A percentile compares a stretch with the other conserved stretches of the same genome.
Evolutionary conservation across 106 monocot genomes (phyloP).

Genomic region (Acanthochlamys bracteata): DNA sequence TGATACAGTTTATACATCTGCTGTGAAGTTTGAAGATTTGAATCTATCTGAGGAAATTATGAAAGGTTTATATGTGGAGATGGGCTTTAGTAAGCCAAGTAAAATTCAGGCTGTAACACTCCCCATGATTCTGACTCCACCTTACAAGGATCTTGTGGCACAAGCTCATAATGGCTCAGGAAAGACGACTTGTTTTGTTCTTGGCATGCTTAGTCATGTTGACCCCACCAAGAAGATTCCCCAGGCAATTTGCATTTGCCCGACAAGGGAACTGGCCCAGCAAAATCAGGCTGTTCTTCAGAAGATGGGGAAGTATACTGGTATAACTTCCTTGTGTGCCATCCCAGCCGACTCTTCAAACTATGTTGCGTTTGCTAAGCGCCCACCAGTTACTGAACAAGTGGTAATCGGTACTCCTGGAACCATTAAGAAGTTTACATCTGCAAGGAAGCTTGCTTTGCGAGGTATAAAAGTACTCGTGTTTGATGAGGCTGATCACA

Average conservation of each 20-base stretch:
- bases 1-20: conserved; percentile 70
- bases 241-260: conserved; percentile 91
- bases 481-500: conserved; percentile 96
- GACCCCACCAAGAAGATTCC: conserved; percentile 54
- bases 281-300: conserved; percentile 80
- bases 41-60: conserved; percentile 61
- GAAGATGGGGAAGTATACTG: conserved; percentile 86
- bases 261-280: conserved; percentile 76
- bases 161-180: conserved; percentile 98
- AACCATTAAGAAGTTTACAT: conserved; percentile 83
- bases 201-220: conserved; percentile 88
- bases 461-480: conserved; percentile 77
- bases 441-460: conserved; percentile 51
- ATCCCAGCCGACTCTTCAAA: conserved; percentile 54
- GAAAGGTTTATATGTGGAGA: conserved; percentile 78
- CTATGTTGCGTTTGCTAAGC: conserved; percentile 49
- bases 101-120: conserved; percentile 92
- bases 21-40: conserved; percentile 70
- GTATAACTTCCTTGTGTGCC: conserved; percentile 74
- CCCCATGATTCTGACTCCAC: conserved; percentile 92
- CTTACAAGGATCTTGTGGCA: conserved; percentile 79
- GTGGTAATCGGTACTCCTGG: conserved; percentile 95
- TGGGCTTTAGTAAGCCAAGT: conserved; percentile 82
- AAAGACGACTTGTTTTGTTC: conserved; percentile 95
- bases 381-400: conserved; percentile 72